Evolutionary conservation across 371 early-diverging fungal species (phyloP).

Genomic region (Umbelopsis sp.): DNA sequence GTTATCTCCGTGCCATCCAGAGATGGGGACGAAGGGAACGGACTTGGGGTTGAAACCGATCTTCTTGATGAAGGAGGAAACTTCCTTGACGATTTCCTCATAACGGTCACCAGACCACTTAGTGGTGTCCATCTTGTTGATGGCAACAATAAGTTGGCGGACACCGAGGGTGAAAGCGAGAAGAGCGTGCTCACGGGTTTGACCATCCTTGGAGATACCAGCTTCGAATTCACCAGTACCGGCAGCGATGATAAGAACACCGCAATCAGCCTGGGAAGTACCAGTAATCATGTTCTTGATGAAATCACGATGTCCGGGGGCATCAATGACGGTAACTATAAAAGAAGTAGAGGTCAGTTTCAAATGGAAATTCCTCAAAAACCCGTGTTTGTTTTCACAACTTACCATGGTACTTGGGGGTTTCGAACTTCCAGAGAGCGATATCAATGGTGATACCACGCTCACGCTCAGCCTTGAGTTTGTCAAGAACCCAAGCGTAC

Average conservation of each 20-base stretch:
- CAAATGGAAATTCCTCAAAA: neutral
- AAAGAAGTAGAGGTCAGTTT: neutral
- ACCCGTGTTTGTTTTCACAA: neutral
- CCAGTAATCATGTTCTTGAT: slow-evolving; percentile 99
- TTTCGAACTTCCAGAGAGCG: slow-evolving; percentile 97
- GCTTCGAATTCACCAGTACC: slow-evolving; percentile 97
- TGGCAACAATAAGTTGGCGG: slow-evolving; percentile 95
- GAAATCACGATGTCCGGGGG: slow-evolving; percentile 99
- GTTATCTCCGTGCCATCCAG: slow-evolving; percentile 98
- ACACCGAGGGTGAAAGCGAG: slow-evolving; percentile 98
- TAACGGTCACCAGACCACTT: slow-evolving; percentile 94
- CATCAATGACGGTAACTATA: slow-evolving; percentile 92
- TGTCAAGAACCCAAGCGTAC: slow-evolving; percentile 97
- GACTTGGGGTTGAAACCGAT: slow-evolving; percentile 91
- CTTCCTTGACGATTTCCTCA: slow-evolving; percentile 93
- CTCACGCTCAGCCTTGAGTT: slow-evolving; percentile 97
- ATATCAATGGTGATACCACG: slow-evolving; percentile 93
- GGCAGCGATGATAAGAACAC: slow-evolving; percentile 96
- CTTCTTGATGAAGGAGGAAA: slow-evolving; percentile 92
- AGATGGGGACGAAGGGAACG: slow-evolving; percentile 96
- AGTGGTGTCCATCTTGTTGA: slow-evolving; percentile 99
- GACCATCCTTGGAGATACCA: slow-evolving; percentile 99
- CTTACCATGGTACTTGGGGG: slow-evolving; percentile 83
- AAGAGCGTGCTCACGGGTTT: slow-evolving; percentile 99
- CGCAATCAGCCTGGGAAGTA: slow-evolving; percentile 91